Base-by-base conservation (phyloP, 1,139 yeast species). In the Geotrichum klebahnii region DNA sequence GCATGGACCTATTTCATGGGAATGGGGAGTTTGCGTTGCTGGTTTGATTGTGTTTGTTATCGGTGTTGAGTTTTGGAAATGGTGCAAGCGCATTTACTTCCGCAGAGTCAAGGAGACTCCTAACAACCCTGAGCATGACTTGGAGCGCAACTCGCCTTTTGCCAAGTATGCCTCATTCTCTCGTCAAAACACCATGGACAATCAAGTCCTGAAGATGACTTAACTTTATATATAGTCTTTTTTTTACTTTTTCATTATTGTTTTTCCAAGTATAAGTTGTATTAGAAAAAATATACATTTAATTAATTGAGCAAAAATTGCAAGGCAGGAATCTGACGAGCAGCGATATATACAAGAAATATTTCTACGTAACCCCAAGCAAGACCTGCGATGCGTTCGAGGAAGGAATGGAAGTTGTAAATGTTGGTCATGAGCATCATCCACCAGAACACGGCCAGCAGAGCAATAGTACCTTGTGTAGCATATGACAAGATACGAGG, bases 401-500 rank as follows among this genome's bases (percentile, higher is more conserved):
- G 59, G 42, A 86, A 68, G 0, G 94, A 81, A 67, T 92, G 98
- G 75, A 89, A 90, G 63, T 84, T 84, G 43, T 60, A 61, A 14
- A 86, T 75, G 55, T 86, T 79, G 0, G 98, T 90, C 78, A 87
- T 81, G 44, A 89, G 68, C 44, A 89, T 73, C 95, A 90, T 89
- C 79, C 86, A 86, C 77, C 85, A 77, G 94, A 96, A 89, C 41
- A 87, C 65, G 0, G 65, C 61, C 24, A 81, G 67, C 39, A 88
- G 67, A 5, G 60, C 62, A 2, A 74, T 49, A 1, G 79, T 70
- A 2, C 76, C 53, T 32, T 71, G 62, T 33, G 59, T 48, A 2
- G 65, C 14, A 9, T 16, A 42, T 16, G 24, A 10, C 38, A 24
- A 2, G 10, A 14, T 42, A 10, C 3, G 33, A 26, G n/a, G 36